A percentile compares a stretch with the other conserved stretches of the same genome.
These are phyloP conservation scores for Sequoiadendron giganteum DNA, from an alignment of 75 land plant genomes.

Conservation along the genomic window DNA sequence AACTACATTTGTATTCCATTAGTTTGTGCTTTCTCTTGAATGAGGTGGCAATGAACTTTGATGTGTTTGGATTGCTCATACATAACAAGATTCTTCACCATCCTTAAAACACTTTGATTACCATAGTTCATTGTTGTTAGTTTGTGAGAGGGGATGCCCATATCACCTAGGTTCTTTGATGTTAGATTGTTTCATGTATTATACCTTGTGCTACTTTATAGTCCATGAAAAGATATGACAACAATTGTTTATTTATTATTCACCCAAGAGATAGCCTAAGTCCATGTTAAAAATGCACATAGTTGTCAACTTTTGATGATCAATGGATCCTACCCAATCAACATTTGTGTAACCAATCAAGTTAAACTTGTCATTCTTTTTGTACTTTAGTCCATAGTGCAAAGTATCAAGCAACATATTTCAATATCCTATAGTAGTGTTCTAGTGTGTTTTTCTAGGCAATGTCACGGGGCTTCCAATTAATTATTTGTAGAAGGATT, in stretches of 20 bases:
- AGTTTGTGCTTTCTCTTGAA: conserved; percentile 9
- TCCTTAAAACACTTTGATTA: neutral
- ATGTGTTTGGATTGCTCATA: conserved; percentile 11
- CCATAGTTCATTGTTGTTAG: neutral
- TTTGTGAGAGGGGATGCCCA: neutral
- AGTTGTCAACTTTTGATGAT: conserved; percentile 10
- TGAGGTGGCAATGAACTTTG: conserved; percentile 22
- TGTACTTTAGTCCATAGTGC: neutral
- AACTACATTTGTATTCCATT: too few species aligned
- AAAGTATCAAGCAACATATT: neutral
- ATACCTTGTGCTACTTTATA: neutral
- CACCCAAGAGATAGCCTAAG: conserved; percentile 19
- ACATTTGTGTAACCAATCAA: neutral
- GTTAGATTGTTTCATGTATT: conserved; percentile 9
- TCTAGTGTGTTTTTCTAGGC: neutral
- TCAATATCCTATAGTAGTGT: neutral
- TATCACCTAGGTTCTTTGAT: conserved; percentile 9
- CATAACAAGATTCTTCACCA: too few species aligned
- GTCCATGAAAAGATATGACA: neutral
- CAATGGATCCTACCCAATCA: conserved; percentile 21
- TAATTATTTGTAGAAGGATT: neutral
- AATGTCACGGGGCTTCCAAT: neutral
- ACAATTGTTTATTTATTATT: conserved; percentile 18
- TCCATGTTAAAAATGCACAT: neutral
- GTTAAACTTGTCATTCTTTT: neutral